These are phyloP conservation scores for Talaromyces ruber DNA, from an alignment of 495 filamentous ascomycete genomes.

Conservation along the genomic window DNA sequence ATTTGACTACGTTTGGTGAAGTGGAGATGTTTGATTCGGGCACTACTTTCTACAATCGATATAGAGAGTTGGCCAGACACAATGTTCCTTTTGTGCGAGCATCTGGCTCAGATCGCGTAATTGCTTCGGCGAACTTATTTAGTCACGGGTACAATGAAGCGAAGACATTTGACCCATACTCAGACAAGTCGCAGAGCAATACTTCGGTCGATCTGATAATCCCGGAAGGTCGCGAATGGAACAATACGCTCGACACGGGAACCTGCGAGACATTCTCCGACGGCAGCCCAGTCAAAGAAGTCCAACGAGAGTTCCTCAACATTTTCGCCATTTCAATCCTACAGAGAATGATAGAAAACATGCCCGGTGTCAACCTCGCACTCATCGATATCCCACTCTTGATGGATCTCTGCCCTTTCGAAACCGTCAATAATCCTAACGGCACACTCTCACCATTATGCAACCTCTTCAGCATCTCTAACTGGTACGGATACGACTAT, in stretches of 20 bases:
- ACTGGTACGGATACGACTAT: constrained; percentile 73
- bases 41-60: constrained; percentile 61
- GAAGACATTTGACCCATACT: constrained; percentile 32
- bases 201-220: constrained; percentile 57
- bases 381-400: constrained; percentile 51
- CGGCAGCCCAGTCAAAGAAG: constrained; percentile 33
- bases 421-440: constrained; percentile 48
- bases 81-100: constrained; percentile 63
- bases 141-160: constrained; percentile 60
- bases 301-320: constrained; percentile 43
- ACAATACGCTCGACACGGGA: constrained; percentile 71
- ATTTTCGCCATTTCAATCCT: constrained; percentile 55
- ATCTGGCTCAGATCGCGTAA: constrained; percentile 60
- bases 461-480: constrained; percentile 52
- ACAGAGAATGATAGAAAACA: constrained; percentile 48
- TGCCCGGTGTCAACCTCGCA: constrained; percentile 54
- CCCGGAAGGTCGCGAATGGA: constrained; percentile 49
- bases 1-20: constrained; percentile 65
- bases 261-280: constrained; percentile 56
- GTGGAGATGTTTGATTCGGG: constrained; percentile 69
- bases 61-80: constrained; percentile 44
- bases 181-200: constrained; percentile 23
- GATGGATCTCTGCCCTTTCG: constrained; percentile 83
- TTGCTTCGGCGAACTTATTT: constrained; percentile 65
- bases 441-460: constrained; percentile 56